A percentile compares a stretch with the other conserved stretches of the same genome.
Conservation (phyloP, 2,329 filamentous ascomycete genomes). For the Xylaria sp. region DNA sequence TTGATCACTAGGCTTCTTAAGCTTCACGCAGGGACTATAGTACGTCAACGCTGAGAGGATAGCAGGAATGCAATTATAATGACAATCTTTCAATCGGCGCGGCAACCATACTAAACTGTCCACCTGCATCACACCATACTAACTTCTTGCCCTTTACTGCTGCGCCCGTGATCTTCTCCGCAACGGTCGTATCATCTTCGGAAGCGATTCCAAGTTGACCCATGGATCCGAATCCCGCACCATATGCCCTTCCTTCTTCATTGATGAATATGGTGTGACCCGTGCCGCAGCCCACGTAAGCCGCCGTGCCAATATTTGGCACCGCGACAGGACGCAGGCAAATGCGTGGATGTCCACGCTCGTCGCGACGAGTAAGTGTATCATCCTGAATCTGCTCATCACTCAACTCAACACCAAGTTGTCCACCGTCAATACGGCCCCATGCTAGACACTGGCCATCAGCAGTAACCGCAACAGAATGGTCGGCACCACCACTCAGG, state of each 20-base stretch:
- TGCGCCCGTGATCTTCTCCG: neutral
- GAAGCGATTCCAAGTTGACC: neutral
- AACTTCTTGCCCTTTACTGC: neutral
- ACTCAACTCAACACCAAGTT: conserved; percentile 58
- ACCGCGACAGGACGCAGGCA: conserved; percentile 68
- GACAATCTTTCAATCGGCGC: too few species aligned
- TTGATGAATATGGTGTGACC: conserved; percentile 60
- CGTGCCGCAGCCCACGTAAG: conserved; percentile 63
- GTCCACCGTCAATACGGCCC: conserved; percentile 54
- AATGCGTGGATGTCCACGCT: conserved; percentile 68
- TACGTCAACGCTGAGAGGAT: too few species aligned
- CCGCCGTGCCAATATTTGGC: conserved; percentile 60
- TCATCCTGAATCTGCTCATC: conserved; percentile 60
- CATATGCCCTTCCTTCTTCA: neutral
- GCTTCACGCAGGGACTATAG: too few species aligned
- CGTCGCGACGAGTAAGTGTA: conserved; percentile 64
- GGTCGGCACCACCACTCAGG: conserved; percentile 70
- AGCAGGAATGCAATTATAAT: too few species aligned
- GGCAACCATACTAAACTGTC: too few species aligned
- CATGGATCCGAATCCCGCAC: neutral
- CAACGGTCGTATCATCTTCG: neutral
- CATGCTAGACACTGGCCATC: conserved; percentile 40
- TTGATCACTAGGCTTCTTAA: too few species aligned
- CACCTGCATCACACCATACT: too few species aligned
- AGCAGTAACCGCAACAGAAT: conserved; percentile 57